Evolutionary conservation across 2,329 filamentous ascomycete species (phyloP).

Genomic region (Zalaria obscura): DNA sequence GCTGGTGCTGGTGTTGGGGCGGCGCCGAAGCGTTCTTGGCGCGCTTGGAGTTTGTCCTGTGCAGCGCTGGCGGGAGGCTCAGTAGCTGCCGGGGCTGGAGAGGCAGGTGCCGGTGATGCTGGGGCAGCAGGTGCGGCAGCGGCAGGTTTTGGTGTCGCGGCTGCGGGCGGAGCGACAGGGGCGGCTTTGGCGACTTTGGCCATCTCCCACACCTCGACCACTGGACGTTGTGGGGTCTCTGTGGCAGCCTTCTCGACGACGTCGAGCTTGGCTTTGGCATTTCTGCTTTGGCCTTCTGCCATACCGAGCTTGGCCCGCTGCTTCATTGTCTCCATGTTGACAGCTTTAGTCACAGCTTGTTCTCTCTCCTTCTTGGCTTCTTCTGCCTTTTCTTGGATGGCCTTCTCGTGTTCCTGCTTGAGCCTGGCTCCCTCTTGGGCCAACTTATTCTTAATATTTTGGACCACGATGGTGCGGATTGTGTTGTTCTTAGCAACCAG

Average conservation of each 20-base stretch:
- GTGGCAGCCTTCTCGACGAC: slow-evolving; percentile 68
- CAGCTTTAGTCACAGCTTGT: slow-evolving; percentile 11
- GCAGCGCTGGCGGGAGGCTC: slow-evolving; percentile 3
- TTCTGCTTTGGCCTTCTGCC: slow-evolving; percentile 55
- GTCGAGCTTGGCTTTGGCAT: slow-evolving; percentile 55
- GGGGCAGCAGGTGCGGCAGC: slow-evolving; percentile 8
- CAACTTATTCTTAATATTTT: slow-evolving; percentile 23
- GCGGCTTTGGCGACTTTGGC: slow-evolving; percentile 46
- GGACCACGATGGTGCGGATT: slow-evolving; percentile 33
- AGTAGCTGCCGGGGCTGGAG: not conserved
- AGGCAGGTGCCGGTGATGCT: not conserved
- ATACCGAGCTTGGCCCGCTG: slow-evolving; percentile 37
- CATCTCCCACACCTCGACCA: slow-evolving; percentile 74
- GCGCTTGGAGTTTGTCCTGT: slow-evolving; percentile 10
- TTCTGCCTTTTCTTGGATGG: slow-evolving; percentile 5
- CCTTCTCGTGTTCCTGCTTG: slow-evolving; percentile 18
- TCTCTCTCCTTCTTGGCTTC: slow-evolving; percentile 14
- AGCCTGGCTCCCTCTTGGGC: slow-evolving; percentile 24
- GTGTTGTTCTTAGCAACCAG: slow-evolving; percentile 35
- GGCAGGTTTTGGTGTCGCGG: slow-evolving; percentile 8
- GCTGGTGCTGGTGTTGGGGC: not conserved
- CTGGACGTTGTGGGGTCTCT: slow-evolving; percentile 74
- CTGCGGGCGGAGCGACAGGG: slow-evolving; percentile 8
- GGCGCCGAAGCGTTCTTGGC: slow-evolving; percentile 14
- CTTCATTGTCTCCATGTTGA: slow-evolving; percentile 16